These are phyloP conservation scores for Aureobasidium sp. DNA, from an alignment of 2,329 filamentous ascomycete genomes.

Conservation along the genomic window DNA sequence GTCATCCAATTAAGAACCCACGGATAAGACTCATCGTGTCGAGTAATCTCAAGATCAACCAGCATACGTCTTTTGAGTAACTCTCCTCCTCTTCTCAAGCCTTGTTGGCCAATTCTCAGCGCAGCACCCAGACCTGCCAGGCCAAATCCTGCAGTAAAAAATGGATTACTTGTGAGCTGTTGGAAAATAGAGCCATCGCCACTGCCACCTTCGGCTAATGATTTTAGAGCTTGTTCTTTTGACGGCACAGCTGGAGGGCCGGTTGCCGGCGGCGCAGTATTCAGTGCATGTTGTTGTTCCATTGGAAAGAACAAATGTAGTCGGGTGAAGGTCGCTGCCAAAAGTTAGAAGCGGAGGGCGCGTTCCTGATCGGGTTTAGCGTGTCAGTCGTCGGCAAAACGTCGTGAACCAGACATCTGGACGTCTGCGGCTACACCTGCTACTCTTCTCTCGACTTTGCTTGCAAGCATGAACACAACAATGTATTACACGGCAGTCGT, in stretches of 20 bases:
- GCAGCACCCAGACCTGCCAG: slow-evolving; percentile 82
- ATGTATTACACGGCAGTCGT: no score
- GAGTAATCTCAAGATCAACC: slow-evolving; percentile 91
- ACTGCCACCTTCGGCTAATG: slow-evolving; percentile 28
- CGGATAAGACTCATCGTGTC: slow-evolving; percentile 84
- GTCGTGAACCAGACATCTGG: neutral
- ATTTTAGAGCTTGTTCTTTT: slow-evolving; percentile 32
- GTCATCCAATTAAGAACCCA: slow-evolving; percentile 96
- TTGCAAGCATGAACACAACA: neutral
- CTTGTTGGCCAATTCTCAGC: slow-evolving; percentile 72
- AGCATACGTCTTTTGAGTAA: slow-evolving; percentile 78
- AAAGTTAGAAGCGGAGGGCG: neutral
- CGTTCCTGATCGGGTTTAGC: neutral
- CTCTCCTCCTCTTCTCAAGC: slow-evolving; percentile 62
- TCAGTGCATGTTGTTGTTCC: slow-evolving; percentile 31
- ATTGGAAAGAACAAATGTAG: slow-evolving; percentile 19
- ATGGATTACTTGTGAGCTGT: slow-evolving; percentile 44
- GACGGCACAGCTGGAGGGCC: slow-evolving; percentile 6
- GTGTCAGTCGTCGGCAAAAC: neutral
- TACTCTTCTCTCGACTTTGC: neutral
- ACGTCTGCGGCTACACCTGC: neutral
- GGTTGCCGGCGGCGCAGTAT: slow-evolving; percentile 21
- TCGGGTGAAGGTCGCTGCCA: neutral
- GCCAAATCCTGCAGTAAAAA: slow-evolving; percentile 64
- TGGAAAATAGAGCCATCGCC: slow-evolving; percentile 36